These are phyloP conservation scores for Spergularia bocconei DNA, from an alignment of 148 eudicot genomes.

Conservation along the genomic window DNA sequence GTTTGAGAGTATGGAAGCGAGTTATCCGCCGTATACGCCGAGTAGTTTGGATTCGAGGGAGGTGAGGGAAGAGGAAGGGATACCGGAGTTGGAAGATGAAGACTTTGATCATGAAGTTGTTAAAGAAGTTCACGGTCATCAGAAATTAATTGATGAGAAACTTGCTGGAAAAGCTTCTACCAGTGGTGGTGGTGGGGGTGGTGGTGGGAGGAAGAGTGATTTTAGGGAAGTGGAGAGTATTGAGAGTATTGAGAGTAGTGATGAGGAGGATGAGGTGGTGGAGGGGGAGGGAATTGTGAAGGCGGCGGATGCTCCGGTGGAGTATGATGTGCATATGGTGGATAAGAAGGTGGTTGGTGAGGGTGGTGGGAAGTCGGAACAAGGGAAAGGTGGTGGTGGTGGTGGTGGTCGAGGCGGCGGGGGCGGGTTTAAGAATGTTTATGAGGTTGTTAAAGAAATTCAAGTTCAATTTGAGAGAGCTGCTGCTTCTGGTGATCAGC, in stretches of 20 bases:
- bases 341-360: slow-evolving; percentile 84
- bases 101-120: slow-evolving; percentile 74
- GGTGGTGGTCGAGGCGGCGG: slow-evolving; percentile 10
- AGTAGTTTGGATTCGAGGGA: slow-evolving; percentile 68
- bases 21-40: slow-evolving; percentile 62
- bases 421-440: slow-evolving; percentile 44
- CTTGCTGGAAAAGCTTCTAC: neutral
- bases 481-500: slow-evolving; percentile 61
- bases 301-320: slow-evolving; percentile 43
- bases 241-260: slow-evolving; percentile 32
- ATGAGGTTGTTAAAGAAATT: slow-evolving; percentile 75
- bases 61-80: slow-evolving; percentile 91
- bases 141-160: slow-evolving; percentile 51
- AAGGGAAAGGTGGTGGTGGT: slow-evolving; percentile 39
- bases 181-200: slow-evolving; percentile 13
- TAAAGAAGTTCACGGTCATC: slow-evolving; percentile 64
- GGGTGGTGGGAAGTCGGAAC: slow-evolving; percentile 30
- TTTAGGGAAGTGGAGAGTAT: slow-evolving; percentile 28
- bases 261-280: slow-evolving; percentile 20
- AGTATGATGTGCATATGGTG: slow-evolving; percentile 87
- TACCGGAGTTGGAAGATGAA: slow-evolving; percentile 94
- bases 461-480: slow-evolving; percentile 83
- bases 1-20: slow-evolving; percentile 60
- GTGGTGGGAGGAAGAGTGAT: slow-evolving; percentile 17
- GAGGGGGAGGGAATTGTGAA: slow-evolving; percentile 35